Conservation (phyloP, 306 rosid genomes). For the Potentilla sterilis region DNA sequence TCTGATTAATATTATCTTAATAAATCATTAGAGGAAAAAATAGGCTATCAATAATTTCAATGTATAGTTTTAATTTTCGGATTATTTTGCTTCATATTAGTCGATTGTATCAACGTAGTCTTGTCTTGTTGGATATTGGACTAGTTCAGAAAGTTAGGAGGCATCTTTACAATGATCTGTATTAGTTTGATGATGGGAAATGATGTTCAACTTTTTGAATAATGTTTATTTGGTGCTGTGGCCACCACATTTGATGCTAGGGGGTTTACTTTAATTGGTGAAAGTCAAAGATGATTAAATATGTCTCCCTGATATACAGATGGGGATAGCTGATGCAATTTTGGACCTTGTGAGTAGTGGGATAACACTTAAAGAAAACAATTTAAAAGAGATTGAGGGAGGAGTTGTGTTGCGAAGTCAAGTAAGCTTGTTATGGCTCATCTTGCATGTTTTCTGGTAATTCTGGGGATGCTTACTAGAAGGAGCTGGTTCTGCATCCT, state of each 20-base stretch:
- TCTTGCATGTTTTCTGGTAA: constrained; percentile 19
- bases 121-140: not conserved
- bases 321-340: constrained; percentile 97
- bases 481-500: constrained; percentile 24
- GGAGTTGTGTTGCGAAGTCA: constrained; percentile 83
- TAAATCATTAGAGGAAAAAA: not conserved
- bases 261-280: not conserved
- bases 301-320: constrained; percentile 45
- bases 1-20: not conserved
- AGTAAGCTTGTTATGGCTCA: constrained; percentile 42
- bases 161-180: not conserved
- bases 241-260: not conserved
- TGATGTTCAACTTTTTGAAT: not conserved
- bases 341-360: constrained; percentile 98
- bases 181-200: not conserved
- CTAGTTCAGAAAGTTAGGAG: not conserved
- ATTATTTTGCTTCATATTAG: not conserved
- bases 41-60: not conserved
- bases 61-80: not conserved
- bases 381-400: constrained; percentile 88
- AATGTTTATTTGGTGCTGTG: not conserved
- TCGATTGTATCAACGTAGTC: not conserved
- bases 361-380: constrained; percentile 77
- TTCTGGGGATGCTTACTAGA: constrained; percentile 12
- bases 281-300: not conserved